Conservation (phyloP, 1,284 basidiomycete genomes). For the Pulveroboletus sp. region DNA sequence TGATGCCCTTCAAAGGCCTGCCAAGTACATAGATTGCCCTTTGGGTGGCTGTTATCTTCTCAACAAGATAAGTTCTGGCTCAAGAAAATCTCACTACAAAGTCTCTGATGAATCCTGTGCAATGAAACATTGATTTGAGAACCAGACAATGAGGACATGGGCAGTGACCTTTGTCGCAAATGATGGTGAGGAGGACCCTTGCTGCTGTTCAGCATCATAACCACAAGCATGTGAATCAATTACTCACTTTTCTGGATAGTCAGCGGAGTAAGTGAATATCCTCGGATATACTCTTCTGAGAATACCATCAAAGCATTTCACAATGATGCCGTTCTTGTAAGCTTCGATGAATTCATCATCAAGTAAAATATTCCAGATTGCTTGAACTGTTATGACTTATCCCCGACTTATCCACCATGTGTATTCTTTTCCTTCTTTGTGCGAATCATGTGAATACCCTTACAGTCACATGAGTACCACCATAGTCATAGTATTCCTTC, state of each 20-base stretch:
- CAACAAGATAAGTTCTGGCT: not conserved
- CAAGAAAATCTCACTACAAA: not conserved
- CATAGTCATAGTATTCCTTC: too few species aligned
- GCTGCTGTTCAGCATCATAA: not conserved
- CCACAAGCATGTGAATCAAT: not conserved
- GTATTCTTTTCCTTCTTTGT: too few species aligned
- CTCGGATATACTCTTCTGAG: not conserved
- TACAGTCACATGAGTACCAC: too few species aligned
- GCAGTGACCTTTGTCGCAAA: not conserved
- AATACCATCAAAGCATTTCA: not conserved
- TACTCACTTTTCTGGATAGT: slow-evolving; percentile 7
- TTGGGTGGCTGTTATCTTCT: not conserved
- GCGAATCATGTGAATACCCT: too few species aligned
- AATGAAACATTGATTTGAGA: not conserved
- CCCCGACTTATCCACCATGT: too few species aligned
- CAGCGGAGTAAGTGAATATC: not conserved
- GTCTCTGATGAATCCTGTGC: not conserved
- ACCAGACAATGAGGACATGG: slow-evolving; percentile 3
- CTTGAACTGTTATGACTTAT: too few species aligned
- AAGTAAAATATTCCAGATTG: not conserved
- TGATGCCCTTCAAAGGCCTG: not conserved
- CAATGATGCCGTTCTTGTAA: not conserved
- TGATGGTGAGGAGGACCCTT: not conserved
- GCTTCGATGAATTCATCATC: not conserved
- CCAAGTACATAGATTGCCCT: not conserved